phyloP scores from a whole-genome alignment of 306 rosid species.

The Cucurbita moschata region DNA sequence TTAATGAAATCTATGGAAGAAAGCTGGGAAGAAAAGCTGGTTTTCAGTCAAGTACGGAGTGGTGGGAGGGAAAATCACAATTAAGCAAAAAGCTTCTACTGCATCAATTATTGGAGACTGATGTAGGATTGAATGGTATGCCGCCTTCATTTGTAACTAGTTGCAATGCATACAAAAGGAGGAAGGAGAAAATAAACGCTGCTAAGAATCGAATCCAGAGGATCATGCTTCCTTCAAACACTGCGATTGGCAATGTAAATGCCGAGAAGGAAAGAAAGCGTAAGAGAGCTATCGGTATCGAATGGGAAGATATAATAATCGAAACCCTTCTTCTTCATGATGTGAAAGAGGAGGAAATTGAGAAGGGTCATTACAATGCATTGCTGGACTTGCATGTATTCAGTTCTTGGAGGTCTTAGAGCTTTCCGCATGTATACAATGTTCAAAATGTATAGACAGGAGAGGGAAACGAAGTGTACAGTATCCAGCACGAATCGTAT shows the following conservation, averaged over 20 bases:
- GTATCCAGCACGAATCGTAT: background rate
- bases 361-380: slow-evolving; percentile 66
- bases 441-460: background rate
- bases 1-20: slow-evolving; percentile 12
- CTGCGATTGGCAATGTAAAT: slow-evolving; percentile 4
- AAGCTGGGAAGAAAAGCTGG: slow-evolving; percentile 10
- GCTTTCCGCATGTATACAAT: background rate
- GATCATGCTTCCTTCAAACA: slow-evolving; percentile 32
- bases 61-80: slow-evolving; percentile 82
- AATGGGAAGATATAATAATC: slow-evolving; percentile 74
- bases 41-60: slow-evolving; percentile 27
- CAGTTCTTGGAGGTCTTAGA: slow-evolving; percentile 23
- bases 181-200: slow-evolving; percentile 48
- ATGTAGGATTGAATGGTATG: slow-evolving; percentile 50
- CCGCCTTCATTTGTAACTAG: slow-evolving; percentile 57
- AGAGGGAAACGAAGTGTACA: background rate
- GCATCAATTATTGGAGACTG: slow-evolving; percentile 40
- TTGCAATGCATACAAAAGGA: slow-evolving; percentile 26
- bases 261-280: slow-evolving; percentile 32
- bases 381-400: slow-evolving; percentile 55
- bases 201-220: slow-evolving; percentile 46
- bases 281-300: slow-evolving; percentile 17
- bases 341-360: slow-evolving; percentile 68
- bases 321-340: slow-evolving; percentile 67
- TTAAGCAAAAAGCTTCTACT: slow-evolving; percentile 55